Base-by-base conservation (phyloP, 2,329 filamentous ascomycete species). In the Stylonectria norvegica region DNA sequence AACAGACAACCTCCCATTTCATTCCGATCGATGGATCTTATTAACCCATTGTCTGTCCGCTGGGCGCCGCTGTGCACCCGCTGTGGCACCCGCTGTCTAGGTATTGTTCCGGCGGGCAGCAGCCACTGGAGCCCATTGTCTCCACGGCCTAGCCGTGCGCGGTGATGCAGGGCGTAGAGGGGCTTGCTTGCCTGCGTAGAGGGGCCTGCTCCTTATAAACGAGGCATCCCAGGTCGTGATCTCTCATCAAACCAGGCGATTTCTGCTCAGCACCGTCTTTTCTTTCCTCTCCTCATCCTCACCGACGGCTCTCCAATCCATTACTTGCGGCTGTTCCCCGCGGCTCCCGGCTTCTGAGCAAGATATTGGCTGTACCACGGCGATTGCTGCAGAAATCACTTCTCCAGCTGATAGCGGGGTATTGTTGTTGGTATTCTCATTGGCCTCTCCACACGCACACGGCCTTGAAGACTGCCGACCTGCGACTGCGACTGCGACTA, bases 1-100 rank as follows among this genome's bases (percentile, higher is more conserved):
- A 27, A 37, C 47, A 50, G 25, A 38, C 29, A 39, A 34, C 38
- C 38, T 47, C 32, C 39, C 18, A 53, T 55, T 55, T 48, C 53
- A 54, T 43, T 43, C 27, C 38, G 20, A 20, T 40, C 31, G 34
- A 29, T 28, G 29, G 22, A 20, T n/a, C n/a, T n/a, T 6, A 19
- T 10, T 36, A 40, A 27, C 25, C 27, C 30, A 41, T 43, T 48
- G 39, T 46, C 30, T 36, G 34, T 16, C n/a, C n/a, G n/a, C n/a
- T n/a, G n/a, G n/a, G n/a, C n/a, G n/a, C n/a, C n/a, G n/a, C n/a
- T n/a, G n/a, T n/a, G n/a, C n/a, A n/a, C n/a, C n/a, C n/a, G n/a
- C n/a, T n/a, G n/a, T n/a, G n/a, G n/a, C n/a, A n/a, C n/a, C n/a
- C n/a, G n/a, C n/a, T n/a, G n/a, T n/a, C n/a, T n/a, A n/a, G n/a